Base-by-base conservation (phyloP, 164 flowering plant species). In the Vitis amurensis region DNA sequence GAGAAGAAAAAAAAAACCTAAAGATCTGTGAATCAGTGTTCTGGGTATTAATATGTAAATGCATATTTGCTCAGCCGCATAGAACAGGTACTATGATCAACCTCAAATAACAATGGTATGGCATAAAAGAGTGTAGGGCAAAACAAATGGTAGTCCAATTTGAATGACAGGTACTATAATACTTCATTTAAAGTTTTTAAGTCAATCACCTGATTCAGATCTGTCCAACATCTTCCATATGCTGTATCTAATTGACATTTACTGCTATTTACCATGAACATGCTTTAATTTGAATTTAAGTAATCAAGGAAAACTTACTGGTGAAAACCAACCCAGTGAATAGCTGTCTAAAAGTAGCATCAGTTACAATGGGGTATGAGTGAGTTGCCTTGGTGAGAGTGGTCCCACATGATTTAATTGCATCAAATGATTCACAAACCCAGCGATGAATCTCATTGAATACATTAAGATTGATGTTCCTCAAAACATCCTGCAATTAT, bases 321-420 rank as follows among this genome's bases (percentile, higher is more conserved):
- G 95, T 93, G 11, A 88, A 73, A 47, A 91, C 87, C 47, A 95
- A 73, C 30, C 83, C 96, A 3, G 92, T 81, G 75, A 76, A 90
- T 6, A 95, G 49, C 63, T 83, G 84, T 68, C 72, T 86, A 66
- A 77, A 80, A 53, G 73, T 50, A 66, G 76, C 83, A 79, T 79
- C 82, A 27, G 64, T 72, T 10, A 78, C 23, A 61, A 87, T 56
- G 11, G 97, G 95, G 72, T 81, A 89, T 1, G 89, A 55, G 53
- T 68, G 69, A 51, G 78, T 80, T 49, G 81, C 81, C 65, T 85
- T 68, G 3, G 66, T 31, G 23, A 69, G 68, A 61, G 73, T 81
- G 23, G 15, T 70, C 57, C 81, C 81, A 31, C 51, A 59, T 13
- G 86, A 80, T 73, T 73, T 69, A 61, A 90, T 87, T 10, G 78